Evolutionary conservation across 805 yeast species (phyloP), one percentile per base, ranked within the genome.

Genomic region (Saccharomycopsis microspora): DNA sequence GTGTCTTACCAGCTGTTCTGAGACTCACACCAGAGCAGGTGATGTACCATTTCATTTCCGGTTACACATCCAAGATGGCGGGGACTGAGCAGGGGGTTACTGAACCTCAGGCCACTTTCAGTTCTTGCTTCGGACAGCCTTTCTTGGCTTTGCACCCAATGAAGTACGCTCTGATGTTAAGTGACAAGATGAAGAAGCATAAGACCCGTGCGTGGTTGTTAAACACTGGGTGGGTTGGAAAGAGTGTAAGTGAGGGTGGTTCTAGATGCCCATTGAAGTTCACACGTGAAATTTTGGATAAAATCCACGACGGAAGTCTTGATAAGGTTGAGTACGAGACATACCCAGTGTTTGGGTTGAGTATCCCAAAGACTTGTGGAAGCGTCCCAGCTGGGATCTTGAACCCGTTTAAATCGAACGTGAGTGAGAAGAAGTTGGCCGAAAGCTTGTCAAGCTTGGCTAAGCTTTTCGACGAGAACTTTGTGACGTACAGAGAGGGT

Each of bases 11-110:
- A 47, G 97, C 97, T 55, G 94, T 90, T 55, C 88, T 97, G 55
- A 86, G 82, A 69, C 78, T 90, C 65, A 76, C 95, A 39, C 87
- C 87, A 63, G 85, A 90, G 59, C 97, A 90, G 72, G 97, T 90
- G 56, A 90, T 93, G 97, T 90, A 93, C 77, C 97, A 90, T 72
- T 90, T 90, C 72, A 90, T 90, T 59, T 84, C 95, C 55, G 98
- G 98, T 61, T 90, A 90, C 78, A 90, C 98, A 54, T 90, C 97
- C 48, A 90, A 93, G 79, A 90, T 90, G 95, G 96, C 98, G 54
- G 97, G 97, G 67, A 90, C 98, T 46, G 98, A 90, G 71, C 94
- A 86, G 67, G 98, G 98, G 69, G 86, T 90, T 56, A 89, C 97
- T 54, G 97, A 90, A 72, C 97, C 98, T 54, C 88, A 85, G 68